Conservation (phyloP, 78 protist species). For the Dictyostelium citrinum region DNA sequence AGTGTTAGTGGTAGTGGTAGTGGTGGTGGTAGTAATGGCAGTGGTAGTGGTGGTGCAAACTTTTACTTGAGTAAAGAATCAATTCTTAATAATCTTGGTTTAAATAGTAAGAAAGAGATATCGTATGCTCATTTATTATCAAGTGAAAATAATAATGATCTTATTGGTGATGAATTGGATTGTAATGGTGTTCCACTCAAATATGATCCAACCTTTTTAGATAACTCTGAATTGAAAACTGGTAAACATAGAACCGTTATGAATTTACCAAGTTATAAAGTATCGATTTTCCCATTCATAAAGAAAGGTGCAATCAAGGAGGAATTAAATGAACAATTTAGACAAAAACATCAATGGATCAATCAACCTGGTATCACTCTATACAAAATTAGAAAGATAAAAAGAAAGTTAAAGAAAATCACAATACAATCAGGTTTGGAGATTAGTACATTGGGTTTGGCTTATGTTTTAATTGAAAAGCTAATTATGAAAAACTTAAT, state of each 20-base stretch:
- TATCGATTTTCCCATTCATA: conserved; percentile 50
- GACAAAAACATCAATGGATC: conserved; percentile 65
- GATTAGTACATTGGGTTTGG: conserved; percentile 28
- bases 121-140: conserved; percentile 36
- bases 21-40: background rate
- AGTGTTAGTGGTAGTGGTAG: background rate
- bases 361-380: conserved; percentile 46
- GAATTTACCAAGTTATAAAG: conserved; percentile 32
- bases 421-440: conserved; percentile 14
- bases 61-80: background rate
- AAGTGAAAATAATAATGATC: background rate
- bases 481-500: conserved; percentile 17
- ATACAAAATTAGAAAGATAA: conserved; percentile 53
- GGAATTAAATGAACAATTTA: conserved; percentile 58
- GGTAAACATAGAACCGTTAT: conserved; percentile 74
- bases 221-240: conserved; percentile 58
- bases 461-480: conserved; percentile 35
- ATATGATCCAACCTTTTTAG: conserved; percentile 50
- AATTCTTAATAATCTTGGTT: background rate
- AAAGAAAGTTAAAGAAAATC: conserved; percentile 45
- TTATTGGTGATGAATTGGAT: conserved; percentile 17
- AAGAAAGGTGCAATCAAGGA: conserved; percentile 71
- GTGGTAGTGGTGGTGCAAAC: background rate
- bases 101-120: background rate
- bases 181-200: conserved; percentile 24